Conservation (phyloP, 2,329 filamentous ascomycete genomes). For the Fusarium sp. region DNA sequence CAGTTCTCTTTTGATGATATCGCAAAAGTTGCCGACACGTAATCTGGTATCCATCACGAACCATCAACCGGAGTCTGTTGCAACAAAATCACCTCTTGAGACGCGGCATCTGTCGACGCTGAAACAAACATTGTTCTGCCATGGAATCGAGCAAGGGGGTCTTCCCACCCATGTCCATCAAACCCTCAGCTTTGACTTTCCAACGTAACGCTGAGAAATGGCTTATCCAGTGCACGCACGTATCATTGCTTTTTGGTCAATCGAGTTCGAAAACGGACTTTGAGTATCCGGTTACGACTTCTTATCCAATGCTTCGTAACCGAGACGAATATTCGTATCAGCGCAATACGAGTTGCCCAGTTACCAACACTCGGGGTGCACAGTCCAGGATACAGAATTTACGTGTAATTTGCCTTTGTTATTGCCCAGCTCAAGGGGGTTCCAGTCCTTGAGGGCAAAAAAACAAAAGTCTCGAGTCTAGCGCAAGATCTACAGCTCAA, state of each 20-base stretch:
- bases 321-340: constrained; percentile 16
- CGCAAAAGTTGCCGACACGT: constrained; percentile 22
- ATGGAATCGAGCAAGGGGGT: constrained; percentile 4
- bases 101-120: constrained; percentile 10
- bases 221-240: constrained; percentile 12
- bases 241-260: neutral
- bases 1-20: neutral
- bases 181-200: constrained; percentile 11
- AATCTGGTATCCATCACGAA: constrained; percentile 29
- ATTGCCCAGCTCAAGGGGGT: constrained; percentile 1
- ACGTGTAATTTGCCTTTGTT: constrained; percentile 3
- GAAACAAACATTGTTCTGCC: constrained; percentile 25
- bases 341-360: constrained; percentile 7
- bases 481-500: neutral
- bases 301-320: constrained; percentile 10
- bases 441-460: neutral
- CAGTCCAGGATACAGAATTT: neutral
- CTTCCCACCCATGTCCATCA: constrained; percentile 19
- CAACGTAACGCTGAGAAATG: constrained; percentile 33
- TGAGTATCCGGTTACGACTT: neutral
- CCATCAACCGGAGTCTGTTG: constrained; percentile 1
- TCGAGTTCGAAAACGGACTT: neutral
- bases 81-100: constrained; percentile 18
- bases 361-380: constrained; percentile 11
- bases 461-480: neutral